A percentile compares a stretch with the other conserved stretches of the same genome.
These are phyloP conservation scores for Hygrophila difformis DNA, from an alignment of 257 asterid genomes.

Conservation along the genomic window DNA sequence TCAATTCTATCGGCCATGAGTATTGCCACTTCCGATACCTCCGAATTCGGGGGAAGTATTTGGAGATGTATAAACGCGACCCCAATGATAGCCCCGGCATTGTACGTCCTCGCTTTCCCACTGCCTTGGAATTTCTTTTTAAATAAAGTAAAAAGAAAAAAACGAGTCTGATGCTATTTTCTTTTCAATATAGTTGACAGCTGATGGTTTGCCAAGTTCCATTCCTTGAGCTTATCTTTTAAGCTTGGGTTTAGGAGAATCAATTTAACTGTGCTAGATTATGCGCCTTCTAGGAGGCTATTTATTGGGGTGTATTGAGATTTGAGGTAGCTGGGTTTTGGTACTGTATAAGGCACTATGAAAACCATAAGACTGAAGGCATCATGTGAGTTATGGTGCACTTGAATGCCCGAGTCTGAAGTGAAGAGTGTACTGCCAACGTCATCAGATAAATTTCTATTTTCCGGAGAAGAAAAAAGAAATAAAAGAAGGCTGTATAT, in stretches of 20 bases:
- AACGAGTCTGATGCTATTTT: too few relatives aligned
- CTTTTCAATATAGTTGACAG: too few relatives aligned
- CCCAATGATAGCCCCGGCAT: slow-evolving; percentile 58
- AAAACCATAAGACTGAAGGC: too few relatives aligned
- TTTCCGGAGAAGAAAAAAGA: too few relatives aligned
- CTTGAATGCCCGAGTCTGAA: too few relatives aligned
- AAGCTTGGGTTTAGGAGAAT: slow-evolving; percentile 7
- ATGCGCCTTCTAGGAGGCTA: background rate
- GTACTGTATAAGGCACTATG: too few relatives aligned
- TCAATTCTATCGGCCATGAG: slow-evolving; percentile 67
- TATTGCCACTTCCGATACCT: slow-evolving; percentile 68
- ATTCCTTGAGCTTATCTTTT: slow-evolving; percentile 5
- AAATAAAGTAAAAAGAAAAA: too few relatives aligned
- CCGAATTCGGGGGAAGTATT: slow-evolving; percentile 44
- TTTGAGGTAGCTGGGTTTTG: background rate
- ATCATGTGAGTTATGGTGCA: too few relatives aligned
- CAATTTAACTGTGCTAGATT: slow-evolving; percentile 7
- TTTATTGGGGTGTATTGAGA: background rate
- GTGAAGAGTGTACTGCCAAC: too few relatives aligned
- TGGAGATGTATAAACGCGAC: slow-evolving; percentile 75
- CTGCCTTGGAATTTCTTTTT: background rate
- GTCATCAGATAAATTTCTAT: too few relatives aligned
- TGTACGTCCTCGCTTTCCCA: slow-evolving; percentile 29
- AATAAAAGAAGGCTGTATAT: background rate
- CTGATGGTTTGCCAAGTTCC: background rate